These are phyloP conservation scores for Spergularia bocconei DNA, from an alignment of 148 eudicot genomes.

Conservation along the genomic window DNA sequence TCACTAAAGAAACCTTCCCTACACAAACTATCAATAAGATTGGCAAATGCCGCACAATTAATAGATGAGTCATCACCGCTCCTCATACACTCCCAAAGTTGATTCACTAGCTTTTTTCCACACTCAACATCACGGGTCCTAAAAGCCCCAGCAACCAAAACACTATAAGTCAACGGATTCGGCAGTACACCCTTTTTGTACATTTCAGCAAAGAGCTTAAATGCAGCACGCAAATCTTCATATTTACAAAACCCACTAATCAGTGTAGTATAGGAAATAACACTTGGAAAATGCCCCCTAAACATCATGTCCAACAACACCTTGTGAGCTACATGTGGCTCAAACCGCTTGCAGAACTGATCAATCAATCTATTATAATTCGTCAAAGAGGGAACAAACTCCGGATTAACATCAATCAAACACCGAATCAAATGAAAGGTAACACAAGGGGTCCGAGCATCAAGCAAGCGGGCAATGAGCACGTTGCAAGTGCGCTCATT, in stretches of 20 bases:
- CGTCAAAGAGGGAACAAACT: slow-evolving; percentile 58
- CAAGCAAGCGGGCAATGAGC: slow-evolving; percentile 61
- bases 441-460: slow-evolving; percentile 35
- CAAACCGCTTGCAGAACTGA: slow-evolving; percentile 44
- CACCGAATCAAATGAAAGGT: slow-evolving; percentile 42
- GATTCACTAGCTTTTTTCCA: slow-evolving; percentile 40
- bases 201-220: slow-evolving; percentile 74
- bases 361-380: slow-evolving; percentile 78
- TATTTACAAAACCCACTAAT: slow-evolving; percentile 56
- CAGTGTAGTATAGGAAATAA: slow-evolving; percentile 68
- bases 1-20: slow-evolving; percentile 56
- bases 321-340: slow-evolving; percentile 43
- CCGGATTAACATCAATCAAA: slow-evolving; percentile 37
- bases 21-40: slow-evolving; percentile 60
- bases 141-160: slow-evolving; percentile 56
- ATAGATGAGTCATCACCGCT: slow-evolving; percentile 29
- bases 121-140: slow-evolving; percentile 38
- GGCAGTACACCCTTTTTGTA: slow-evolving; percentile 41
- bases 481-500: slow-evolving; percentile 85
- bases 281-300: slow-evolving; percentile 64
- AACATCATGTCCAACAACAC: slow-evolving; percentile 56
- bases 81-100: slow-evolving; percentile 59
- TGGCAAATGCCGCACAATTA: slow-evolving; percentile 75
- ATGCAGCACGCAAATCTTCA: slow-evolving; percentile 54
- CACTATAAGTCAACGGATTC: slow-evolving; percentile 60